These are phyloP conservation scores for Penicillium sp. DNA, from an alignment of 2,329 filamentous ascomycete genomes.

Conservation along the genomic window DNA sequence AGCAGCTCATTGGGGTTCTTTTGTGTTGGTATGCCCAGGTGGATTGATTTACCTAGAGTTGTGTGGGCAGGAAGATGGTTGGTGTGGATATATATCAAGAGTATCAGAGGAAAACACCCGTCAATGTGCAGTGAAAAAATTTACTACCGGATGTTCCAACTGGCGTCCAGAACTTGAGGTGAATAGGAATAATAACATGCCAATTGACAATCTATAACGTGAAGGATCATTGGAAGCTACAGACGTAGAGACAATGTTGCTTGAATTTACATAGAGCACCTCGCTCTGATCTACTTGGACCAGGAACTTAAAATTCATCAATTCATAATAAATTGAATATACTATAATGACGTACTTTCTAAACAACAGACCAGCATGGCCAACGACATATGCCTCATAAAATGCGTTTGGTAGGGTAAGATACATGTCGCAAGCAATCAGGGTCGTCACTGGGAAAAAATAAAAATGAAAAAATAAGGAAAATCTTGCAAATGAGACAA, in stretches of 20 bases:
- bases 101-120: no score
- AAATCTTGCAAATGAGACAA: not conserved
- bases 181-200: not conserved
- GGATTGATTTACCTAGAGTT: no score
- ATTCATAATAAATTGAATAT: slow-evolving; percentile 3
- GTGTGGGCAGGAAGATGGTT: not conserved
- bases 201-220: not conserved
- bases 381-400: slow-evolving; percentile 24
- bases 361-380: slow-evolving; percentile 5
- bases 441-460: slow-evolving; percentile 23
- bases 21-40: not conserved
- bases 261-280: no score
- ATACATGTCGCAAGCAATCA: slow-evolving; percentile 35
- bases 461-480: not conserved
- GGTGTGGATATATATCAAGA: not conserved
- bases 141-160: not conserved
- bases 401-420: slow-evolving; percentile 34
- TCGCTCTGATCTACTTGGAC: not conserved
- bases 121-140: no score
- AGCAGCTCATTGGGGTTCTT: not conserved
- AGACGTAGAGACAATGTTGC: no score
- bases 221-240: not conserved
- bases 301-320: not conserved
- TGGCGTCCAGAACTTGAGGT: not conserved
- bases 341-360: slow-evolving; percentile 6